Percentiles rank a stretch among this genome's conserved stretches.
These are phyloP conservation scores for Xylariomycetidae sp. DNA, from an alignment of 2,329 filamentous ascomycete species.

Conservation along the genomic window DNA sequence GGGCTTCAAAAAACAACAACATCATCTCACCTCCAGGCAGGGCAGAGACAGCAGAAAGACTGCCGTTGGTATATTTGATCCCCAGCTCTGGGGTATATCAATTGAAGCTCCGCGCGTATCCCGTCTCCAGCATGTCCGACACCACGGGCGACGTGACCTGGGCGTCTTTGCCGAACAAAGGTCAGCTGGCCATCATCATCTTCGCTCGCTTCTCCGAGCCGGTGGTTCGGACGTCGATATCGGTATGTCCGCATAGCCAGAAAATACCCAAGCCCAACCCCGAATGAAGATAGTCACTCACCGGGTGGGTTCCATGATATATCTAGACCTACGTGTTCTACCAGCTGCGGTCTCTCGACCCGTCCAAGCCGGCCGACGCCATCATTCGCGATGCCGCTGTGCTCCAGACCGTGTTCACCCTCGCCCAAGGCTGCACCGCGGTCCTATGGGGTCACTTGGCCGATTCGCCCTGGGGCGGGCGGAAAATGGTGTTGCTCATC, in stretches of 20 bases:
- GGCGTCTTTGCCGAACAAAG: constrained; percentile 8
- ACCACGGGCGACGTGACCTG: constrained; percentile 4
- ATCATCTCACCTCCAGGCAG: too few species aligned
- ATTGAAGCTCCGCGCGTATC: too few species aligned
- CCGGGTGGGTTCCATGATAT: constrained; percentile 1
- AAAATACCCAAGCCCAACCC: not conserved
- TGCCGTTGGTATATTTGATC: too few species aligned
- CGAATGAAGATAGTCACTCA: not conserved
- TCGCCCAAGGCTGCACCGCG: constrained; percentile 8
- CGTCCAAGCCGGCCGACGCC: constrained; percentile 5
- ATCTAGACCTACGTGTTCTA: constrained; percentile 9
- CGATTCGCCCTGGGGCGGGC: constrained; percentile 7
- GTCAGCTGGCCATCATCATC: constrained; percentile 5
- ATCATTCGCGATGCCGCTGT: constrained; percentile 10
- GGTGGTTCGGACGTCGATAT: constrained; percentile 8
- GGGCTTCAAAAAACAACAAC: too few species aligned
- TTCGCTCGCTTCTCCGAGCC: constrained; percentile 9
- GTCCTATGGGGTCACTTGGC: constrained; percentile 9
- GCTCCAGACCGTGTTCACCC: constrained; percentile 9
- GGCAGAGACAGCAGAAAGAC: too few species aligned
- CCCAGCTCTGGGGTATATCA: too few species aligned
- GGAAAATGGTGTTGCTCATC: constrained; percentile 8
- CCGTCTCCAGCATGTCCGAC: too few species aligned
- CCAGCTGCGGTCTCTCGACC: constrained; percentile 8
- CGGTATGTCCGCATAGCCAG: constrained; percentile 5